Evolutionary conservation across 116 monocot genomes (phyloP), one percentile per base, ranked within the genome.

Genomic region (Phalaenopsis hybrid): DNA sequence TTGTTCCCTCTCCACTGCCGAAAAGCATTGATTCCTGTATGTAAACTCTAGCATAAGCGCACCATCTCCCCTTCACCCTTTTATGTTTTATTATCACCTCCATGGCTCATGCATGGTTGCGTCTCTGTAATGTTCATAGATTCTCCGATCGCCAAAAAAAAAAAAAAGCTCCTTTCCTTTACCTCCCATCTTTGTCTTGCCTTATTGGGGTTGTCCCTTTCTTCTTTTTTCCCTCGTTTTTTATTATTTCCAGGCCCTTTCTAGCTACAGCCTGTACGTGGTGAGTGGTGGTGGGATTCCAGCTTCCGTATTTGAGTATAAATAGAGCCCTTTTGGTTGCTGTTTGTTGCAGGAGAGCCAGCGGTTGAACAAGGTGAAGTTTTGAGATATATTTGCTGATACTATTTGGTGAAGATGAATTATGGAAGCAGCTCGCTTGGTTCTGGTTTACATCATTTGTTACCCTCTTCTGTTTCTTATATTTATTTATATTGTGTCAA

Each of bases 361-460:
- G 72, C 72, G 25, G 15, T 15, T 37, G 37, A 72, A 37, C 16
- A 63, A 63, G 63, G 63, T 23, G 23, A 21, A 8, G 25, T 23
- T 79, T 15, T 11, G 17, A 61, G 61, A 21, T 11, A 5, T 43
- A 57, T 2, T 16, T 81, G 31, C 20, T 72, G 69, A 0, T 50
- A 50, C 44, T 46, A n/a, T 5, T 46, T 46, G 44, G n/a, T 75
- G 46, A 80, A 50, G 55, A 90, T 90, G 90, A 87, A 79, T 83
- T 55, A 84, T 20, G 90, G 87, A 31, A 87, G 87, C 85, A 87
- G 86, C 77, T 90, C 90, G 6, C 41, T 83, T 75, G 73, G 77
- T 81, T 75, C 87, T 76, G 90, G 90, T 87, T 81, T 49, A 59
- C 3, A 16, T 77, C 2, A 21, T 79, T 57, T 58, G 46, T 44